Evolutionary conservation across 352 stramenopile genomes (phyloP).

Genomic region (Phytophthora pinifolia): DNA sequence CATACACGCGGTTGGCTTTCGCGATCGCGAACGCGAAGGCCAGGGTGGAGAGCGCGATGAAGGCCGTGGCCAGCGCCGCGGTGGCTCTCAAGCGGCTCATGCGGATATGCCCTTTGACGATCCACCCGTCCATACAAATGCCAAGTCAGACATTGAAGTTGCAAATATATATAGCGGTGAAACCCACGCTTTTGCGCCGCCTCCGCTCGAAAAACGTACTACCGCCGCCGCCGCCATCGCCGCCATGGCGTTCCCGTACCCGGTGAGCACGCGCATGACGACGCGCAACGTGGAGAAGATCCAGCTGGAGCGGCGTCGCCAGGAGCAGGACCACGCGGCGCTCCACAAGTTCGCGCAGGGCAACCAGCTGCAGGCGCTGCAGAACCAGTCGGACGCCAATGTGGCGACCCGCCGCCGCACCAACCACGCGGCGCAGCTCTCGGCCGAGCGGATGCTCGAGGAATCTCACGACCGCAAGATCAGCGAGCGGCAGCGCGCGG

Average conservation of each 20-base stretch:
- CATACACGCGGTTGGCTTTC: constrained; percentile 38
- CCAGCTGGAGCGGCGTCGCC: constrained; percentile 54
- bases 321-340: constrained; percentile 58
- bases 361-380: constrained; percentile 60
- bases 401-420: constrained; percentile 45
- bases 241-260: constrained; percentile 61
- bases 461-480: constrained; percentile 26
- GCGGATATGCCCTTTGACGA: constrained; percentile 14
- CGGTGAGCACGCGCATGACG: constrained; percentile 58
- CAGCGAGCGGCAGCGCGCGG: constrained; percentile 27
- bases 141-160: too few relatives aligned
- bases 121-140: not conserved
- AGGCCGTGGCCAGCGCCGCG: constrained; percentile 21
- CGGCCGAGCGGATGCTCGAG: constrained; percentile 69
- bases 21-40: constrained; percentile 30
- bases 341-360: constrained; percentile 52
- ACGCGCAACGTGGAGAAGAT: constrained; percentile 64
- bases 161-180: not conserved
- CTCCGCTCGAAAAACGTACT: too few relatives aligned
- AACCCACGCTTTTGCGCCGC: constrained; percentile 4
- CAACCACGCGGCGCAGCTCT: constrained; percentile 67
- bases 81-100: constrained; percentile 31
- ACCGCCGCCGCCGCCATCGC: not conserved
- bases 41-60: not conserved
- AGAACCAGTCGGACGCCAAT: constrained; percentile 67